Conservation (phyloP, 306 rosid genomes). For the Vigna radiata region DNA sequence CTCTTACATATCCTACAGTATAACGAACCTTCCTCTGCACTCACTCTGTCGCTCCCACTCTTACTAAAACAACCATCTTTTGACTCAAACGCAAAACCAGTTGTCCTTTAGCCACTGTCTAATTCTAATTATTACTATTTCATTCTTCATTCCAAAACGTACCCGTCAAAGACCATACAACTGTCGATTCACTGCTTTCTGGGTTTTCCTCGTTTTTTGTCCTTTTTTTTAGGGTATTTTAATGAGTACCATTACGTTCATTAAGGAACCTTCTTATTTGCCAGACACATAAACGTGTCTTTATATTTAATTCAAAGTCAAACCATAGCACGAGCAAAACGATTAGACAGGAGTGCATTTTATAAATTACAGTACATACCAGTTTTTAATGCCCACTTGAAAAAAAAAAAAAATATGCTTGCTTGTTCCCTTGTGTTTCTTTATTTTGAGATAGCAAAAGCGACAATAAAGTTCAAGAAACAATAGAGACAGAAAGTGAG, state of each 20-base stretch:
- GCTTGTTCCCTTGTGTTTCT: not conserved
- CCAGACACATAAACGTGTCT: constrained; percentile 27
- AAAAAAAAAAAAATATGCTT: not conserved
- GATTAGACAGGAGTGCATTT: not conserved
- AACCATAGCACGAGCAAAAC: not conserved
- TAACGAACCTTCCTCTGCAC: constrained; percentile 5
- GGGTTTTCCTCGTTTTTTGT: too few relatives aligned
- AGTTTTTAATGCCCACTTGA: not conserved
- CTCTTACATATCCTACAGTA: not conserved
- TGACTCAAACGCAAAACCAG: not conserved
- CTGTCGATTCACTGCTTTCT: too few relatives aligned
- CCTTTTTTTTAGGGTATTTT: too few relatives aligned
- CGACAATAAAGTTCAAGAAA: not conserved
- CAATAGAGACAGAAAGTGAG: too few relatives aligned
- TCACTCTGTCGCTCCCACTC: not conserved
- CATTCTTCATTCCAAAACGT: not conserved
- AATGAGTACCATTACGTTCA: too few relatives aligned
- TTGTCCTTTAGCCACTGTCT: not conserved
- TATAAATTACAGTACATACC: not conserved
- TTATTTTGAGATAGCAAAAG: not conserved
- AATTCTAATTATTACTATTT: not conserved
- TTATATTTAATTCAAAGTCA: constrained; percentile 6
- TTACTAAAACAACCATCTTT: not conserved
- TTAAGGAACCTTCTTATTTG: not conserved
- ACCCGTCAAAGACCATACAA: not conserved